Conservation (phyloP, 306 rosid genomes). For the Gleditsia sinensis region DNA sequence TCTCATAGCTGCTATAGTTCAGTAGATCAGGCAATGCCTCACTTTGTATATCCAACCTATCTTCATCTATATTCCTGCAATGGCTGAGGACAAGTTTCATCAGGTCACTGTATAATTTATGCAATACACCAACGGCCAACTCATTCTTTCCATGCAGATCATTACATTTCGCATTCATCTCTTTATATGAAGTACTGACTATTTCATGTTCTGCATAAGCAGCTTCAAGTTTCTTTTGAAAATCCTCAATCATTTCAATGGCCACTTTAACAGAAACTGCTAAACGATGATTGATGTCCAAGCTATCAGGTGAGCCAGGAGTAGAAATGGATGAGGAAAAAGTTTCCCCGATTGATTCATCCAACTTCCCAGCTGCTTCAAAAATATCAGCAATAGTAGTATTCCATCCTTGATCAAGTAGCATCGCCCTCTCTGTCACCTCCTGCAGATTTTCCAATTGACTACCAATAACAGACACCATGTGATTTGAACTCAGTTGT, state of each 20-base stretch:
- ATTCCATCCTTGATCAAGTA: conserved; percentile 71
- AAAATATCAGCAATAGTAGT: conserved; percentile 49
- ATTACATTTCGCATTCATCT: conserved; percentile 55
- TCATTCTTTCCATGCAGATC: conserved; percentile 69
- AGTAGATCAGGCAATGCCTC: conserved; percentile 61
- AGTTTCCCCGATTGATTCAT: conserved; percentile 53
- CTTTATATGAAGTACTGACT: conserved; percentile 51
- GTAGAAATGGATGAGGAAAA: conserved; percentile 34
- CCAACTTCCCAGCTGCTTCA: conserved; percentile 66
- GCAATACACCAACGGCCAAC: conserved; percentile 54
- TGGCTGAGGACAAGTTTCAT: conserved; percentile 49
- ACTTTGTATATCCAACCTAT: conserved; percentile 42
- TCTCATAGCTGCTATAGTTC: conserved; percentile 59
- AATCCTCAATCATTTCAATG: conserved; percentile 60
- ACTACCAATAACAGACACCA: conserved; percentile 56
- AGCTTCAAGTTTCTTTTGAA: conserved; percentile 66
- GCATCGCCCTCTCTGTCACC: conserved; percentile 54
- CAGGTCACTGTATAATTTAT: conserved; percentile 54
- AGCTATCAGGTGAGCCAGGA: conserved; percentile 32
- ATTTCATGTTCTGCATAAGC: conserved; percentile 52
- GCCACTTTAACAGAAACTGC: conserved; percentile 65
- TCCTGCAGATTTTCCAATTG: conserved; percentile 68
- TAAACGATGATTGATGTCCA: conserved; percentile 37
- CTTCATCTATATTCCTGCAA: conserved; percentile 53
- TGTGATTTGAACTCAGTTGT: conserved; percentile 59